Conservation (phyloP, 140 eudicot genomes). For the Cichorium intybus region DNA sequence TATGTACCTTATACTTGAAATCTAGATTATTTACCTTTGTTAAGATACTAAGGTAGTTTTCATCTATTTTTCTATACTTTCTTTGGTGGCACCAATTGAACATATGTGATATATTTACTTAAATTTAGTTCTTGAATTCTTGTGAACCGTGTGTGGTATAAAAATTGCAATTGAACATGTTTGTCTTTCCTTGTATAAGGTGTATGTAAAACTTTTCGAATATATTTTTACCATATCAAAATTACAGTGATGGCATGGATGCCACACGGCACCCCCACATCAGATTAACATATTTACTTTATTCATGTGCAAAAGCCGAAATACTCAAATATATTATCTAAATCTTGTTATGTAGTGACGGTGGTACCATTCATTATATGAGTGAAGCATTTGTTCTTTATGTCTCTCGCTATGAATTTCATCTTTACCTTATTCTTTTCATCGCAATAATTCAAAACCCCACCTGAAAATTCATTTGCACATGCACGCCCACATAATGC, state of each 20-base stretch:
- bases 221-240: background rate
- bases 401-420: constrained; percentile 28
- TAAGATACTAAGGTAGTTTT: too few relatives aligned
- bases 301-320: background rate
- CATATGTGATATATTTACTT: too few relatives aligned
- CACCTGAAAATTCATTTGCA: constrained; percentile 32
- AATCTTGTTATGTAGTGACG: background rate
- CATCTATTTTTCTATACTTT: too few relatives aligned
- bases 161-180: too few relatives aligned
- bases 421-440: constrained; percentile 31
- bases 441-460: constrained; percentile 42
- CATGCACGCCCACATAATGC: constrained; percentile 9
- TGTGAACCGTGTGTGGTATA: too few relatives aligned
- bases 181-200: background rate
- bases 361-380: constrained; percentile 34
- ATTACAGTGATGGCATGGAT: background rate
- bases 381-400: constrained; percentile 14
- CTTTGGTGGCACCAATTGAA: too few relatives aligned
- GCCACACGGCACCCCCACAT: constrained; percentile 6
- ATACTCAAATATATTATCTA: too few relatives aligned
- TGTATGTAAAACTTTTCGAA: background rate
- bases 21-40: too few relatives aligned
- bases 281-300: constrained; percentile 7
- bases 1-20: too few relatives aligned
- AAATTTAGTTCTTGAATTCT: too few relatives aligned